Conservation (phyloP, 2,329 filamentous ascomycete genomes). For the Ambrosiella cleistominuta region DNA sequence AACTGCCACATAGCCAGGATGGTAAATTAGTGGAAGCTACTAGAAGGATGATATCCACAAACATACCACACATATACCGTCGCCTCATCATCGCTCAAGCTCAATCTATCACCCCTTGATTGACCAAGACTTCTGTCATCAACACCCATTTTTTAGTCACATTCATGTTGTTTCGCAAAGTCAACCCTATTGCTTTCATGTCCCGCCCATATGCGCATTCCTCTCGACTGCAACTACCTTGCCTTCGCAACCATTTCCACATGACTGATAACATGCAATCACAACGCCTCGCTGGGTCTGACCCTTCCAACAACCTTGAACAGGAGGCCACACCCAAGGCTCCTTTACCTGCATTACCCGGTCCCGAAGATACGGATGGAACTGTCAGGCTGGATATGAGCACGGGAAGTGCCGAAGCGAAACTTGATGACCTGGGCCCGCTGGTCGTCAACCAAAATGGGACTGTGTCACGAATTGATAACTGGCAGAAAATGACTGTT, state of each 20-base stretch:
- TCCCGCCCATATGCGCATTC: too few species aligned
- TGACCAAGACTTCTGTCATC: background rate
- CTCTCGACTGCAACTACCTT: too few species aligned
- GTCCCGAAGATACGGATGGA: conserved; percentile 5
- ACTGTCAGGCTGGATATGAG: conserved; percentile 20
- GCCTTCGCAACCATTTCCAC: too few species aligned
- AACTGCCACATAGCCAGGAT: background rate
- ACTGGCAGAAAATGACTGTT: conserved; percentile 56
- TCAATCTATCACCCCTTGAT: background rate
- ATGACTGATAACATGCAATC: too few species aligned
- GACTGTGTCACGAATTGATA: conserved; percentile 50
- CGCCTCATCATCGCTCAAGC: background rate
- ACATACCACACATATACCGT: background rate
- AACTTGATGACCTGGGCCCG: conserved; percentile 52
- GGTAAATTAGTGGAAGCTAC: background rate
- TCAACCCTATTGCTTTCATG: background rate
- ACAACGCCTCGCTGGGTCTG: too few species aligned
- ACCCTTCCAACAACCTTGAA: too few species aligned
- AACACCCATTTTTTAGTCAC: background rate
- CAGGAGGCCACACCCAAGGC: background rate
- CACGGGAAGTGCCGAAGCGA: conserved; percentile 24
- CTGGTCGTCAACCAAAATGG: conserved; percentile 60
- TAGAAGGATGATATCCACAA: background rate
- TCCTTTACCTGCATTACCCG: conserved; percentile 12
- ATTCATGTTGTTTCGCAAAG: background rate